These are phyloP conservation scores for Wickerhamomyces sp. DNA, from an alignment of 1,139 yeast species.

Conservation along the genomic window DNA sequence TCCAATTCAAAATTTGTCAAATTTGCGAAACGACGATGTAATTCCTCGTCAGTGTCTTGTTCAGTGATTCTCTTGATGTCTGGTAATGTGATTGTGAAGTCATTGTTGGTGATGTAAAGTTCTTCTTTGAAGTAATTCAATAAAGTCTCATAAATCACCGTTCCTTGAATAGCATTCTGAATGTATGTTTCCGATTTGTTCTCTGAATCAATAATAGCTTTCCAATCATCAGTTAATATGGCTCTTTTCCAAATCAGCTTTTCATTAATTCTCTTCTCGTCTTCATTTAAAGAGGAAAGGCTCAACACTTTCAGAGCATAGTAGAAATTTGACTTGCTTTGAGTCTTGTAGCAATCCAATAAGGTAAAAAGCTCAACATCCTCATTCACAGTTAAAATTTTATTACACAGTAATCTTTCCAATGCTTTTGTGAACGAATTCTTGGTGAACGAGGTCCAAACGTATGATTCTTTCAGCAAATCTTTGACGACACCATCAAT, in stretches of 20 bases:
- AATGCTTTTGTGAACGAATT: slow-evolving; percentile 31
- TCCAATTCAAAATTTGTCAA: slow-evolving; percentile 20
- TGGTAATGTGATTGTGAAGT: slow-evolving; percentile 26
- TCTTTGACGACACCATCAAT: slow-evolving; percentile 18
- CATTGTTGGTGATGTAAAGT: slow-evolving; percentile 22
- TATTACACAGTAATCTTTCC: slow-evolving; percentile 32
- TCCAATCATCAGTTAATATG: slow-evolving; percentile 58
- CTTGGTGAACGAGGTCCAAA: slow-evolving; percentile 2
- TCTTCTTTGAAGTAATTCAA: slow-evolving; percentile 27
- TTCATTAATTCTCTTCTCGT: slow-evolving; percentile 29
- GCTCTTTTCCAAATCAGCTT: slow-evolving; percentile 59
- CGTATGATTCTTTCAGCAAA: slow-evolving; percentile 11
- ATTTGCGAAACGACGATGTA: slow-evolving; percentile 21
- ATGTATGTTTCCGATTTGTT: slow-evolving; percentile 41
- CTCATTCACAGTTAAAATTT: slow-evolving; percentile 39
- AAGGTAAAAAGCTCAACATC: slow-evolving; percentile 56
- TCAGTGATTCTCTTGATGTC: slow-evolving; percentile 15
- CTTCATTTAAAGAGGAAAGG: slow-evolving; percentile 25
- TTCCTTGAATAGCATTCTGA: slow-evolving; percentile 35
- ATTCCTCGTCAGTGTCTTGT: slow-evolving; percentile 14
- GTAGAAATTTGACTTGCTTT: slow-evolving; percentile 31
- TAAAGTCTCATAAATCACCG: slow-evolving; percentile 46
- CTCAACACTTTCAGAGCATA: slow-evolving; percentile 39
- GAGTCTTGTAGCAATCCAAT: slow-evolving; percentile 30
- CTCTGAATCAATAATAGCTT: slow-evolving; percentile 33